Base-by-base conservation (phyloP, 2,329 filamentous ascomycete genomes). In the Chaetomiaceae sp. region DNA sequence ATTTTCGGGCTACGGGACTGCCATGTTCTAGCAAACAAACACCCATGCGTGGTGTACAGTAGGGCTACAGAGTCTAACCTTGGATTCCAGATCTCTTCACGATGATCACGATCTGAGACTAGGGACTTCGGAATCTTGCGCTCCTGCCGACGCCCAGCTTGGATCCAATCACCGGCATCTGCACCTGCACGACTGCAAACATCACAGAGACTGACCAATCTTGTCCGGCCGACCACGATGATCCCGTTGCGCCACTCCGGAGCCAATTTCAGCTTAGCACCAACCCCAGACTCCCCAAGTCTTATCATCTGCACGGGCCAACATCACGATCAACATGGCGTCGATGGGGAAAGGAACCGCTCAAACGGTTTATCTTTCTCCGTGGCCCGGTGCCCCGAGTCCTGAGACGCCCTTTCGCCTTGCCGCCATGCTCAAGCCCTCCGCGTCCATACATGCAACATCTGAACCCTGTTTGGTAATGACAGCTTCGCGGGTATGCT, bases 301-400 rank as follows among this genome's bases (percentile, higher is more conserved):
- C 48, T 20, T 10, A 34, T 36, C 29, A 33, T 41, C 37, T 52
- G 21, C 44, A 43, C 38, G 14, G 33, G n/a, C 44, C 32, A 44
- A 44, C 36, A 55, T 52, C 53, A 52, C 44, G 53, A 52, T 55
- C 51, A 53, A 40, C 51, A 44, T 48, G 51, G 38, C 40, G 20
- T 8, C 27, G 21, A 29, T 4, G 13, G n/a, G 16, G 36, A 14
- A 41, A 37, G 20, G 14, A 2, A 34, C 18, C 20, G 42, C 2
- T 6, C 20, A 9, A n/a, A 4, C 6, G n/a, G 9, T 11, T 43
- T 53, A 51, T 32, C 34, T 40, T 25, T 16, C 33, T 6, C 29
- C 8, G 27, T 32, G 21, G 5, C 29, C 46, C 46, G 13, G 27
- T 32, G 21, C 5, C 29, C 46, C 46, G 36, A 8, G 18, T 32